Conservation (phyloP, 176 grass and related monocot species). For the Lolium perenne region DNA sequence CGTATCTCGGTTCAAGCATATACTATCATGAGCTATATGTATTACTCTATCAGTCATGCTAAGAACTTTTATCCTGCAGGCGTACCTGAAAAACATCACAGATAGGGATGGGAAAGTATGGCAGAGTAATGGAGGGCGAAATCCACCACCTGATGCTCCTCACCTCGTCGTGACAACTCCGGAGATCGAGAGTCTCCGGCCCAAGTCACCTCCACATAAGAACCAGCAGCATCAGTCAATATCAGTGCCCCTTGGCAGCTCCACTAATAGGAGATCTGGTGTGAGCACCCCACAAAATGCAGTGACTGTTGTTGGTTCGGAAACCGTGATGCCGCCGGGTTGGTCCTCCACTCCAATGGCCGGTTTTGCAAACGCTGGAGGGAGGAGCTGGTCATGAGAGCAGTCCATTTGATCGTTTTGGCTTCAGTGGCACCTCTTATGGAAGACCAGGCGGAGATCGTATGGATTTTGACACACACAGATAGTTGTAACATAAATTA, state of each 20-base stretch:
- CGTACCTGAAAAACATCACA: constrained; percentile 52
- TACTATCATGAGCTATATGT: neutral
- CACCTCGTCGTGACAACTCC: constrained; percentile 67
- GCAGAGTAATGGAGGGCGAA: constrained; percentile 66
- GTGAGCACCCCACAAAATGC: constrained; percentile 42
- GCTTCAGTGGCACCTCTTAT: constrained; percentile 52
- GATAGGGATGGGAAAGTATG: constrained; percentile 78
- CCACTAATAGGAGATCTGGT: constrained; percentile 49
- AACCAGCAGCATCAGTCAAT: constrained; percentile 55
- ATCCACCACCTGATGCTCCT: constrained; percentile 69
- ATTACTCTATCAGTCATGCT: neutral
- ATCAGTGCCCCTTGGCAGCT: constrained; percentile 36
- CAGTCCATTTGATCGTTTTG: constrained; percentile 46
- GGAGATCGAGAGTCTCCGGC: constrained; percentile 66
- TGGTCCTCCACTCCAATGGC: constrained; percentile 55
- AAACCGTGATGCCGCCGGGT: constrained; percentile 8
- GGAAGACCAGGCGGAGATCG: constrained; percentile 43
- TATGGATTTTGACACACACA: constrained; percentile 56
- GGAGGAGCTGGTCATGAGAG: constrained; percentile 36
- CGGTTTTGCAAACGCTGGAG: constrained; percentile 48
- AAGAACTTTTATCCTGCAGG: constrained; percentile 35
- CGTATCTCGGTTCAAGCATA: neutral
- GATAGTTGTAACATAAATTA: neutral
- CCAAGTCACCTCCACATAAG: constrained; percentile 66
- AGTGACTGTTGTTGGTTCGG: constrained; percentile 33